Base-by-base conservation (phyloP, 2,329 filamentous ascomycete species). In the Clonostachys sp. region DNA sequence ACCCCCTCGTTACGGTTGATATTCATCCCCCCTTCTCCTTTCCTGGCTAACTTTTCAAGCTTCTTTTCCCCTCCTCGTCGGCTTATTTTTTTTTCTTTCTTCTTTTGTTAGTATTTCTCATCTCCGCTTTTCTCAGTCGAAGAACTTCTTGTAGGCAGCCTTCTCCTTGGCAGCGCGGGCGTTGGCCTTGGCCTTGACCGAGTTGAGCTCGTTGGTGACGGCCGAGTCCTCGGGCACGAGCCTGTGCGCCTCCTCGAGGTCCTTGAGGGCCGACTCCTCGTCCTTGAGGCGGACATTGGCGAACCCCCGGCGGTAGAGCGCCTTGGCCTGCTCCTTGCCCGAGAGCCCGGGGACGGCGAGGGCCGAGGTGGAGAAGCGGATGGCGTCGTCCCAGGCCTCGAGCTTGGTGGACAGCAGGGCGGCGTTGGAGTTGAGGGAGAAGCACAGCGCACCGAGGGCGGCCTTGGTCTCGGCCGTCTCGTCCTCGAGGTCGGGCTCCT, bases 71-170 rank as follows among this genome's bases (percentile, higher is more conserved):
- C n/a, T 42, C 41, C 20, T n/a, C 20, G 5, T 42, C 20, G n/a
- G 12, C 18, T 18, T 4, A 5, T 20, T 34, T 34, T 35, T 33
- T 41, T 47, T 5, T 41, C 41, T 14, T 14, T 35, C n/a, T 46
- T 46, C 35, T 10, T 41, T 41, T 17, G n/a, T n/a, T n/a, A n/a
- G n/a, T n/a, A n/a, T n/a, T 39, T 18, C 35, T 16, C 14, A 10
- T 46, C 45, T 42, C 17, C 24, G 16, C 17, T 14, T 30, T 20
- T 42, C 13, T 20, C 50, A 84, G 39, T 74, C 66, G 63, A 97
- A 97, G 70, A 95, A 94, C 73, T 95, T 97, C 73, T 87, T 88
- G 65, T 92, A 95, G 6, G 86, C 87, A 57, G 88, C 89, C 80
- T 91, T 95, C 75, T 96, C 89, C 81, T 91, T 95, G 64, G 87